These are phyloP conservation scores for Abortiporus biennis DNA, from an alignment of 1,284 basidiomycete species.

Conservation along the genomic window DNA sequence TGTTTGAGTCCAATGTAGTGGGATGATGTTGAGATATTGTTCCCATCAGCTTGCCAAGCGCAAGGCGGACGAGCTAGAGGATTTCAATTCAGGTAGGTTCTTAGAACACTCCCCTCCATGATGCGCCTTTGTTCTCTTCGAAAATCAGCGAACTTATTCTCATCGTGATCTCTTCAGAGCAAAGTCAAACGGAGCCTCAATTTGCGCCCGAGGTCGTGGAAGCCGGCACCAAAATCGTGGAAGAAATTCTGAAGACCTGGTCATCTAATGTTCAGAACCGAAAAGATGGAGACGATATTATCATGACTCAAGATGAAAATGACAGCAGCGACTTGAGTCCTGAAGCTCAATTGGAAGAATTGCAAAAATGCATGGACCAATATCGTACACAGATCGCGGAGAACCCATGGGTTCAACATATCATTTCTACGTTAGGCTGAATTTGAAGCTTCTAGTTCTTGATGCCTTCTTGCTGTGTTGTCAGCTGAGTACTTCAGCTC, in stretches of 20 bases:
- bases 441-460: too few relatives aligned
- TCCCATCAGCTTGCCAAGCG: conserved; percentile 88
- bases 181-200: conserved; percentile 28
- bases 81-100: conserved; percentile 63
- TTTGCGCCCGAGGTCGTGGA: conserved; percentile 61
- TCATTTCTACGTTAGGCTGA: conserved; percentile 33
- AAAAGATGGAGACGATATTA: conserved; percentile 45
- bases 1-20: too few relatives aligned
- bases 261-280: conserved; percentile 31
- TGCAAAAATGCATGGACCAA: conserved; percentile 62
- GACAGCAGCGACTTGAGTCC: too few relatives aligned
- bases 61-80: conserved; percentile 96
- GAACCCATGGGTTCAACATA: conserved; percentile 72
- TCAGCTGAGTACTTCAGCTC: too few relatives aligned
- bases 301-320: conserved; percentile 43
- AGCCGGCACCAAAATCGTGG: conserved; percentile 77
- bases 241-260: conserved; percentile 80
- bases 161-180: conserved; percentile 3
- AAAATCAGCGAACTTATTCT: neutral
- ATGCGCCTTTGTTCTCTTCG: neutral
- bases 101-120: conserved; percentile 3
- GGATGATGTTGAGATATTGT: too few relatives aligned
- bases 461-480: too few relatives aligned
- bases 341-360: conserved; percentile 58
- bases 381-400: conserved; percentile 65